Percentiles rank a stretch among this genome's conserved stretches.
Conservation (phyloP, 805 yeast species). For the Candida ipomoeae region DNA sequence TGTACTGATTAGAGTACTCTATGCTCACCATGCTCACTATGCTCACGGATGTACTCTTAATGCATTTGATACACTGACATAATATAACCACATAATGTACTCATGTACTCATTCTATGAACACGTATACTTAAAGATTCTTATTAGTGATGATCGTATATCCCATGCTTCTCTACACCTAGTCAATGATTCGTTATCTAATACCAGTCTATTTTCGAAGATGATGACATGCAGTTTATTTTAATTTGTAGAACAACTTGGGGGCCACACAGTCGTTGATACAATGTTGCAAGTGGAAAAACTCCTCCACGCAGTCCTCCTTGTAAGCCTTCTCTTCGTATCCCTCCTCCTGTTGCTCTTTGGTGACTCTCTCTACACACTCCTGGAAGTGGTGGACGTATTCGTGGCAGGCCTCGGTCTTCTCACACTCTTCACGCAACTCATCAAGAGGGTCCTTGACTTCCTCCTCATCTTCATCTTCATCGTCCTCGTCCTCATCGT, state of each 20-base stretch:
- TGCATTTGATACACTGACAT: too few relatives aligned
- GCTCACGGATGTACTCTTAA: too few relatives aligned
- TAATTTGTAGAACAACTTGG: conserved; percentile 81
- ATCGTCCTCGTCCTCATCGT: conserved; percentile 58
- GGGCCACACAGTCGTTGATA: conserved; percentile 86
- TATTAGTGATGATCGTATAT: not conserved
- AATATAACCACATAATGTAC: too few relatives aligned
- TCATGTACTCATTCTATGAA: too few relatives aligned
- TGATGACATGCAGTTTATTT: conserved; percentile 46
- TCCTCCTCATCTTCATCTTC: conserved; percentile 43
- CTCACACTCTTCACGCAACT: conserved; percentile 53
- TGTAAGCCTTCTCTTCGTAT: conserved; percentile 73
- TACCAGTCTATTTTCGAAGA: conserved; percentile 13
- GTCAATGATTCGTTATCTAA: conserved; percentile 8
- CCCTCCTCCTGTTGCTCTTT: conserved; percentile 79
- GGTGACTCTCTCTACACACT: conserved; percentile 93
- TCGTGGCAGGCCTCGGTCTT: conserved; percentile 64
- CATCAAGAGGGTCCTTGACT: conserved; percentile 16
- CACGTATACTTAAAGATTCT: too few relatives aligned
- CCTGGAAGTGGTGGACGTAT: conserved; percentile 83
- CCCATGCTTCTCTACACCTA: not conserved
- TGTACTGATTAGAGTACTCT: too few relatives aligned
- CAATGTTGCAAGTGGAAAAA: conserved; percentile 96
- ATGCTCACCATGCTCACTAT: too few relatives aligned
- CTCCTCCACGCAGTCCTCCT: conserved; percentile 98